Evolutionary conservation across 2,329 filamentous ascomycete species (phyloP).

Genomic region (Verticillium klebahnii): DNA sequence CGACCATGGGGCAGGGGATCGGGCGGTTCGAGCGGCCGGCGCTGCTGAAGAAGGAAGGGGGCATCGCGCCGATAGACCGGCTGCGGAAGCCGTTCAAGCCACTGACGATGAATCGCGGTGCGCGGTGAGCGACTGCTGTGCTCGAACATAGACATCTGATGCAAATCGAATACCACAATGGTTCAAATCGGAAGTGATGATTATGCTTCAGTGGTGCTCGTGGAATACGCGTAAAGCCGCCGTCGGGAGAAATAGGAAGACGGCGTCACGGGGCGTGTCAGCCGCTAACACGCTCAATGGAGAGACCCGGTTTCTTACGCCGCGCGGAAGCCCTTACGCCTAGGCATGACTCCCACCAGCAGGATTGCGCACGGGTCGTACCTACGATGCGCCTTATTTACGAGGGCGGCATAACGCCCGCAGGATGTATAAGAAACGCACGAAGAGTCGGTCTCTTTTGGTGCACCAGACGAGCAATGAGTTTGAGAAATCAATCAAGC

Average conservation of each 20-base stretch:
- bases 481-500: too few species aligned
- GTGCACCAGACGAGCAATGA: too few species aligned
- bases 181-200: too few species aligned
- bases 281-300: neutral
- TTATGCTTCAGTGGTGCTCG: neutral
- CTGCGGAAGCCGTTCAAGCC: conserved; percentile 53
- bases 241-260: neutral
- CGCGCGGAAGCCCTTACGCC: neutral
- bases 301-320: too few species aligned
- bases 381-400: neutral
- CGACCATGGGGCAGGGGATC: conserved; percentile 28
- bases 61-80: conserved; percentile 44
- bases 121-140: neutral
- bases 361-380: neutral
- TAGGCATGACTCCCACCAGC: neutral
- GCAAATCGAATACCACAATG: too few species aligned
- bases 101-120: conserved; percentile 42
- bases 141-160: neutral
- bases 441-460: too few species aligned
- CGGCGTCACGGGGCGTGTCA: neutral
- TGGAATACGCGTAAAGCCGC: neutral
- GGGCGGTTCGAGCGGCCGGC: conserved; percentile 38
- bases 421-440: neutral
- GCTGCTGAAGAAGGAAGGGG: conserved; percentile 31
- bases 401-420: neutral